A percentile compares a stretch with the other conserved stretches of the same genome.
phyloP scores from a whole-genome alignment of 73 alveolate genomes.

The Durusdinium trenchii region DNA sequence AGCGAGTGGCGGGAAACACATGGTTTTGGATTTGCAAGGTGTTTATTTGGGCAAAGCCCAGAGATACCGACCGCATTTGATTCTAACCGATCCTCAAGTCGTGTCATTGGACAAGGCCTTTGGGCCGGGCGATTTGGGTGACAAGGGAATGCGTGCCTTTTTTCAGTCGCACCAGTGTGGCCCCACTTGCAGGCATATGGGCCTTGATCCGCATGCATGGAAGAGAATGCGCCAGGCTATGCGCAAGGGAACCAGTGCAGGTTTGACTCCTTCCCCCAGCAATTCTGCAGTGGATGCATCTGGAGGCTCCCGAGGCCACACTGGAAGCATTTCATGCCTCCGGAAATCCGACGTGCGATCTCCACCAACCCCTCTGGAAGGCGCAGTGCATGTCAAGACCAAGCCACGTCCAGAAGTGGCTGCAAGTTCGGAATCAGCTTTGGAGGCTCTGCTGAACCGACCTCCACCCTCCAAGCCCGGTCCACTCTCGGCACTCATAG shows the following conservation, averaged over 20 bases:
- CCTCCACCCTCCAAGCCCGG: slow-evolving; percentile 21
- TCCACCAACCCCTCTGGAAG: too few species aligned
- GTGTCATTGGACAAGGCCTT: background rate
- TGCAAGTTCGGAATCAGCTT: background rate
- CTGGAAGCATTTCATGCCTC: too few species aligned
- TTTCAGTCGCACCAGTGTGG: slow-evolving; percentile 49
- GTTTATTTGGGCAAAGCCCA: slow-evolving; percentile 36
- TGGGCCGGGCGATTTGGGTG: slow-evolving; percentile 82
- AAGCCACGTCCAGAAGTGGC: too few species aligned
- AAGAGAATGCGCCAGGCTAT: background rate
- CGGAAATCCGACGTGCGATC: background rate
- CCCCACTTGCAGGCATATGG: slow-evolving; percentile 2
- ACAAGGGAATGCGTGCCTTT: slow-evolving; percentile 47
- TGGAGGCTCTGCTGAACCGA: background rate
- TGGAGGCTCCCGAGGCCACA: background rate
- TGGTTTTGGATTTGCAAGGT: slow-evolving; percentile 65
- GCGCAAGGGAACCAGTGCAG: slow-evolving; percentile 7
- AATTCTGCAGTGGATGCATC: background rate
- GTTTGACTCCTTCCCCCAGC: background rate
- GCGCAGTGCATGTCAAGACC: too few species aligned
- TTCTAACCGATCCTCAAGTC: slow-evolving; percentile 82
- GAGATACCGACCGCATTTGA: slow-evolving; percentile 15
- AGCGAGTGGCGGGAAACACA: slow-evolving; percentile 30
- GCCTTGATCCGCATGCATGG: slow-evolving; percentile 24
- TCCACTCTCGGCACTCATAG: slow-evolving; percentile 65